A percentile compares a stretch with the other conserved stretches of the same genome.
phyloP scores from a whole-genome alignment of 768 basidiomycete species.

The Lentinula raphanica region DNA sequence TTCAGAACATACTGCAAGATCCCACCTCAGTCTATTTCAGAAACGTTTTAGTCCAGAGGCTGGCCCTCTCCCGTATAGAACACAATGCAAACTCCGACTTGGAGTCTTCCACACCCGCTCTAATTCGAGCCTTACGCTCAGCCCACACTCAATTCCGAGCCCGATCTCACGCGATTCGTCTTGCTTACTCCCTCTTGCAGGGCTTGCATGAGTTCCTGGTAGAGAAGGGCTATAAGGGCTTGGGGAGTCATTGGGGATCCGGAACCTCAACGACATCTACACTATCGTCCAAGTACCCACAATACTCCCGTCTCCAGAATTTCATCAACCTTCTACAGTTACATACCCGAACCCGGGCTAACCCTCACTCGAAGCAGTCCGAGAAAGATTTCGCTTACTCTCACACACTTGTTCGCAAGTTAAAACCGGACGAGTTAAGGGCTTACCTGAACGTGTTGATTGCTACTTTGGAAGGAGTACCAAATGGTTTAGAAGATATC shows the following conservation, averaged over 20 bases:
- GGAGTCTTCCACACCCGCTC: conserved; percentile 17
- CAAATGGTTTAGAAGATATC: not conserved
- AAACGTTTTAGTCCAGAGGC: conserved; percentile 30
- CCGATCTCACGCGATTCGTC: conserved; percentile 29
- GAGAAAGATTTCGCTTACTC: not conserved
- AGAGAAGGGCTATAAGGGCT: conserved; percentile 35
- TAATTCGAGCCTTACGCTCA: conserved; percentile 30
- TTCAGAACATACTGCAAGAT: conserved; percentile 8
- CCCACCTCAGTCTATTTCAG: conserved; percentile 24
- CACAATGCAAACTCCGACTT: not conserved
- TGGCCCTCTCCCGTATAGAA: conserved; percentile 11
- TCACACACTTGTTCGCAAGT: not conserved
- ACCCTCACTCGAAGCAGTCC: not conserved
- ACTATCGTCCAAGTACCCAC: not conserved
- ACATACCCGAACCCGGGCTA: not conserved
- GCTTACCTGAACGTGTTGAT: not conserved
- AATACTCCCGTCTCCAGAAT: not conserved
- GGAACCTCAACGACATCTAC: not conserved
- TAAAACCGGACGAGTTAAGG: not conserved
- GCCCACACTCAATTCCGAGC: conserved; percentile 33
- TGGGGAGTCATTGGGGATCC: conserved; percentile 22
- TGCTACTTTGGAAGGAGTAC: not conserved
- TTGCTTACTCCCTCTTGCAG: conserved; percentile 45
- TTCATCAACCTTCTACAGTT: conserved; percentile 2
- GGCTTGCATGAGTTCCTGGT: conserved; percentile 40